Evolutionary conservation across 805 yeast species (phyloP).

Genomic region (Candida nanaspora): DNA sequence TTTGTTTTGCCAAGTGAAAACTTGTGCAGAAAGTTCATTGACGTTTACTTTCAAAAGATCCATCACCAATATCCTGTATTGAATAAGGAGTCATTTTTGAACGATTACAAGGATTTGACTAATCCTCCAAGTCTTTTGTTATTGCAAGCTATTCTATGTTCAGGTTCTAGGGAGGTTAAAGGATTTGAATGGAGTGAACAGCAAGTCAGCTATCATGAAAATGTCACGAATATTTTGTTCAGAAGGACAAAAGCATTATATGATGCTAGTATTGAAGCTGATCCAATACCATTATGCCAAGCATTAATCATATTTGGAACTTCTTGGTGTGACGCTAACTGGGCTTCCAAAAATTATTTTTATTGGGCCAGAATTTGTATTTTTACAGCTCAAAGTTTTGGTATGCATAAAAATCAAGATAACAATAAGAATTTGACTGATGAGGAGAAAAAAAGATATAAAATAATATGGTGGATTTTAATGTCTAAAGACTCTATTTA

Average conservation of each 20-base stretch:
- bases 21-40: constrained; percentile 54
- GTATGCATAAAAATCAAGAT: constrained; percentile 50
- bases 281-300: constrained; percentile 56
- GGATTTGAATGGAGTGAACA: constrained; percentile 39
- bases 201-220: constrained; percentile 39
- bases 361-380: constrained; percentile 74
- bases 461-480: constrained; percentile 75
- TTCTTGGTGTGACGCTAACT: background rate
- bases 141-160: constrained; percentile 55
- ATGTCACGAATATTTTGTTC: constrained; percentile 22
- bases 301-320: constrained; percentile 49
- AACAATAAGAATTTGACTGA: constrained; percentile 5
- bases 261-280: constrained; percentile 63
- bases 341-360: constrained; percentile 44
- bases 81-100: constrained; percentile 55
- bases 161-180: constrained; percentile 38
- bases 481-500: constrained; percentile 48
- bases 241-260: constrained; percentile 56
- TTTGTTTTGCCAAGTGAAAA: constrained; percentile 61
- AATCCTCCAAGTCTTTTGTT: constrained; percentile 58
- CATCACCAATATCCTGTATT: constrained; percentile 68
- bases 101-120: constrained; percentile 44
- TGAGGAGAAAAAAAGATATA: constrained; percentile 37
- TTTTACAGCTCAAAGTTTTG: constrained; percentile 67
- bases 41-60: constrained; percentile 55